phyloP scores from a whole-genome alignment of 805 yeast genomes.

The Cyberlindnera euphorbiiphila region DNA sequence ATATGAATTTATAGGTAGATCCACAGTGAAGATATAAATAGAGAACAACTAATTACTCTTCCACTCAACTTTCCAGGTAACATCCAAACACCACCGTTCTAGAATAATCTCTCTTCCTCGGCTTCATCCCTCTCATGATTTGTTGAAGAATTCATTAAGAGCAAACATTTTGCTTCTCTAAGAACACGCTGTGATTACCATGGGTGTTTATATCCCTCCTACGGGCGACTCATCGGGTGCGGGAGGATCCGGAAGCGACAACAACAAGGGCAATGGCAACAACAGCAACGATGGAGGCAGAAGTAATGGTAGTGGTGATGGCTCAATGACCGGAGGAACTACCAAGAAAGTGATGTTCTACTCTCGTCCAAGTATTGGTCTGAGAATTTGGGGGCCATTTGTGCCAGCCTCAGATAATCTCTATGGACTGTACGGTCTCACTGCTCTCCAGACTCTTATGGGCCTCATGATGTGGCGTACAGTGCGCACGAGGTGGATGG shows the following conservation, averaged over 20 bases:
- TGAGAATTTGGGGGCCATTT: conserved; percentile 64
- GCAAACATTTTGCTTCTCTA: not conserved
- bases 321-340: conserved; percentile 2
- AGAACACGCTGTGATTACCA: not conserved
- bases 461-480: conserved; percentile 36
- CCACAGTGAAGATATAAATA: too few species aligned
- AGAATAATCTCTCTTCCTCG: too few species aligned
- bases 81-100: too few species aligned
- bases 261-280: too few species aligned
- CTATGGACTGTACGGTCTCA: conserved; percentile 47
- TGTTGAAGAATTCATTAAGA: not conserved
- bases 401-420: conserved; percentile 69
- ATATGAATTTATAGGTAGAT: too few species aligned
- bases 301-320: too few species aligned
- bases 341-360: conserved; percentile 17
- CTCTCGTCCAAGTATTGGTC: conserved; percentile 55
- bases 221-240: not conserved
- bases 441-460: conserved; percentile 49
- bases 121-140: too few species aligned
- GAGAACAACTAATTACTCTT: too few species aligned
- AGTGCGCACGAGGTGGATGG: conserved; percentile 25
- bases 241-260: too few species aligned
- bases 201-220: conserved; percentile 1
- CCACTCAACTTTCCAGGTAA: too few species aligned
- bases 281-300: too few species aligned